These are phyloP conservation scores for Cryptococcus sp. DNA, from an alignment of 1,284 basidiomycete species.

Conservation along the genomic window DNA sequence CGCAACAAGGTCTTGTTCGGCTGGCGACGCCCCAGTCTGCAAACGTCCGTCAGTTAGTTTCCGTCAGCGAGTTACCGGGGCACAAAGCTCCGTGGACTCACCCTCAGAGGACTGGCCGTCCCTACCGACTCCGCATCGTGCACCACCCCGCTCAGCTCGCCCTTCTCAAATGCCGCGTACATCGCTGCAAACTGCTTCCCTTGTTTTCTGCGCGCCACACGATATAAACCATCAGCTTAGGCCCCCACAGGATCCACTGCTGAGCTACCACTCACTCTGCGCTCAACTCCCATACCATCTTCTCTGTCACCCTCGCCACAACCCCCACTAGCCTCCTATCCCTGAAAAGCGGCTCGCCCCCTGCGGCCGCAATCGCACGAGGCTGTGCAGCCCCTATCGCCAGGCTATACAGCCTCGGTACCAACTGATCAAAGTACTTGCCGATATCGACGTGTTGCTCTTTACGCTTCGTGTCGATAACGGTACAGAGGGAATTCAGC, in stretches of 20 bases:
- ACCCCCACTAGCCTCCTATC: conserved; percentile 66
- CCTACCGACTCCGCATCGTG: conserved; percentile 50
- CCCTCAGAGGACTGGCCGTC: conserved; percentile 43
- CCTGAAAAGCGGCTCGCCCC: conserved; percentile 51
- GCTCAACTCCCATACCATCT: conserved; percentile 64
- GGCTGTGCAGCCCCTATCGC: conserved; percentile 57
- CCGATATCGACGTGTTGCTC: conserved; percentile 64
- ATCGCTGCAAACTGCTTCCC: conserved; percentile 55
- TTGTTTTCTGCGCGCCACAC: conserved; percentile 52
- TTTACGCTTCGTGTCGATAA: conserved; percentile 64
- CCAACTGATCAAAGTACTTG: conserved; percentile 71
- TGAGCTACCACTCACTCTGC: conserved; percentile 56
- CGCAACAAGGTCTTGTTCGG: conserved; percentile 61
- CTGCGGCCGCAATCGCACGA: conserved; percentile 30
- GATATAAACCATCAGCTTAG: conserved; percentile 17
- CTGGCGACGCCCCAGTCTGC: conserved; percentile 54
- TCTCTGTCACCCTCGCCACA: conserved; percentile 62
- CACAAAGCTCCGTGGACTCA: conserved; percentile 26
- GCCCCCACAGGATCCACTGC: not conserved
- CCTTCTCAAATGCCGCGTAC: conserved; percentile 62
- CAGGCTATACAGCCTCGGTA: conserved; percentile 67
- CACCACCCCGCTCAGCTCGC: conserved; percentile 58
- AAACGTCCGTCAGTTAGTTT: not conserved
- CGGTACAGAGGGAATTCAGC: conserved; percentile 64
- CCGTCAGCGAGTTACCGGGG: conserved; percentile 42